Conservation (phyloP, 106 monocot species). For the Dendrobium nobile region DNA sequence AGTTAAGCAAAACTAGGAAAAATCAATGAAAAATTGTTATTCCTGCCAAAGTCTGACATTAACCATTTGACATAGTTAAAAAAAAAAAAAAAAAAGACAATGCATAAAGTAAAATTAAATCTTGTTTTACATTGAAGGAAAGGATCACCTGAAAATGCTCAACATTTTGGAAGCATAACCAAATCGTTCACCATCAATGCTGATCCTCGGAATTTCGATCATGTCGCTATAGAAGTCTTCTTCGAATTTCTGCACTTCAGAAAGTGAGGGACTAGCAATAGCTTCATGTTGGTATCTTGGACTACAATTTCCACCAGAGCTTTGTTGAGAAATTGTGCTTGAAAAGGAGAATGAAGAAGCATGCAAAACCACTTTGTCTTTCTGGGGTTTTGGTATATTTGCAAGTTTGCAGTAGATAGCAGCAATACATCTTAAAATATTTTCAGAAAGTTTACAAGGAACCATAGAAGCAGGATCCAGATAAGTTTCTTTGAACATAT, state of each 20-base stretch:
- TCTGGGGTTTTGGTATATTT: conserved; percentile 11
- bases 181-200: conserved; percentile 56
- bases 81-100: not conserved
- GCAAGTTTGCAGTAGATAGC: conserved; percentile 70
- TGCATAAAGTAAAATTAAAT: not conserved
- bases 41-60: not conserved
- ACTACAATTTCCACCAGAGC: conserved; percentile 49
- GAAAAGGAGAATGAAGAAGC: conserved; percentile 60
- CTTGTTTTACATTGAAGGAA: not conserved
- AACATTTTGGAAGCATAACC: conserved; percentile 59
- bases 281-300: conserved; percentile 30
- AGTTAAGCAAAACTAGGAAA: not conserved
- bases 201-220: conserved; percentile 44
- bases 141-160: conserved; percentile 45
- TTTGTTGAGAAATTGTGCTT: conserved; percentile 46
- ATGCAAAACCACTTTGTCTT: conserved; percentile 22
- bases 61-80: not conserved
- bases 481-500: conserved; percentile 44
- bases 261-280: conserved; percentile 25
- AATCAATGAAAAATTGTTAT: not conserved
- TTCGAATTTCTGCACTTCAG: conserved; percentile 23
- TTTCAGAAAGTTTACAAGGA: conserved; percentile 75
- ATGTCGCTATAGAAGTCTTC: conserved; percentile 24
- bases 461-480: conserved; percentile 37
- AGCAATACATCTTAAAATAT: conserved; percentile 76